Base-by-base conservation (phyloP, 352 stramenopile genomes). In the Phytophthora capsici region DNA sequence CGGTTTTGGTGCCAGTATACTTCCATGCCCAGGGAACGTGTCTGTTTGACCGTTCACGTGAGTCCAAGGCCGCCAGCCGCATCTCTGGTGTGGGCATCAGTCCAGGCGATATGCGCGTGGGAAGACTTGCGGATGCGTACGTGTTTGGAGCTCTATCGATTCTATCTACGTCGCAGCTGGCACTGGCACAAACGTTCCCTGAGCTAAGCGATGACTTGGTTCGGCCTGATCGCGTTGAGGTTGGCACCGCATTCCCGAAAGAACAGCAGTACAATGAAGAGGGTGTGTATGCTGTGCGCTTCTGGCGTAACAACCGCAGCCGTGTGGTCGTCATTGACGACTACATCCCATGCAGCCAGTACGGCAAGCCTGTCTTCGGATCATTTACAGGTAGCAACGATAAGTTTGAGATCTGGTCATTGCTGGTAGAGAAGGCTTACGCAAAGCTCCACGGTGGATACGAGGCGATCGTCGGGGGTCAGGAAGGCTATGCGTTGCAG, bases 351-450 rank as follows among this genome's bases (percentile, higher is more conserved):
- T 94, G 85, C 55, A 91, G 77, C 19, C 77, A 90, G 56, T 90
- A 89, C 44, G 87, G 85, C 19, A 95, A 94, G 60, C 87, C 87
- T 14, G 85, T 93, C 3, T 95, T 95, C 38, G 87, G 76, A 6
- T 91, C 85, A 23, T 94, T 95, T 61, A 95, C 86, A 2, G 86
- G 86, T 46, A 85, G 66, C 66, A 89, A 87, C 52, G 81, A 69
- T 37, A 93, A 93, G 66, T 94, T 94, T 69, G 93, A 98, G 71
- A 88, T 98, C 45, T 98, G 94, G 95, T 93, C 92, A 13, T 56
- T 97, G 44, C 75, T 98, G 19, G 66, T 98, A 16, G 95, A 98
- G 69, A 98, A 98, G 64, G 94, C 94, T n/a, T 98, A 98, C 69
- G 93, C 95, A 1, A 98, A 98, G 60, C 84, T 96, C 26, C 89